These are phyloP conservation scores for Magnolia officinalis DNA, from an alignment of 164 flowering plant genomes.

Conservation along the genomic window DNA sequence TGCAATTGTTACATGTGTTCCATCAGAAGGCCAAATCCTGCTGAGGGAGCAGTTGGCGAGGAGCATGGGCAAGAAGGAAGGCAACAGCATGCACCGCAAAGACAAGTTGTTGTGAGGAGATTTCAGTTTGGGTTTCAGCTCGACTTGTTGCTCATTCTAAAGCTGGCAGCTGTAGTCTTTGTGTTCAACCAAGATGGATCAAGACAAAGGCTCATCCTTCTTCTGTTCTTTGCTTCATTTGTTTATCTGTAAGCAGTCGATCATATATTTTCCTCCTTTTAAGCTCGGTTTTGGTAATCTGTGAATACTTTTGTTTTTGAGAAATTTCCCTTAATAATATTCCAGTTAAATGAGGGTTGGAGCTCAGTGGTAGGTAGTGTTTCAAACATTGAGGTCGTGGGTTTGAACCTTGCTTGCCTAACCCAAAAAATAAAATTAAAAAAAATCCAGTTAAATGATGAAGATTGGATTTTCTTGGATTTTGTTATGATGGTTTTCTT, in stretches of 20 bases:
- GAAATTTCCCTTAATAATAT: too few relatives aligned
- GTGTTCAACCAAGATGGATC: slow-evolving; percentile 98
- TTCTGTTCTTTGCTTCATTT: slow-evolving; percentile 66
- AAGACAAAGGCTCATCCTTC: slow-evolving; percentile 75
- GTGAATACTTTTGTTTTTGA: too few relatives aligned
- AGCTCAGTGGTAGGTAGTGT: too few relatives aligned
- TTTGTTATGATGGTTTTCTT: too few relatives aligned
- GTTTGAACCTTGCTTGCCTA: too few relatives aligned
- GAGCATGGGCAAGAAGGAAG: slow-evolving; percentile 60
- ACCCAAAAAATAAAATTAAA: too few relatives aligned
- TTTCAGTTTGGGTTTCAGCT: slow-evolving; percentile 89
- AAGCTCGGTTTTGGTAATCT: neutral
- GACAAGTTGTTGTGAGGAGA: slow-evolving; percentile 80
- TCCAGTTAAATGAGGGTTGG: neutral
- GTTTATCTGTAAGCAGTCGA: slow-evolving; percentile 68
- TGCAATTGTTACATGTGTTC: neutral
- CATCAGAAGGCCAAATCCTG: slow-evolving; percentile 41
- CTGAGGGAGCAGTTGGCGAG: slow-evolving; percentile 41
- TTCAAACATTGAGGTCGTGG: too few relatives aligned
- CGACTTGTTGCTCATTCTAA: slow-evolving; percentile 74
- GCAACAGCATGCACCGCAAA: slow-evolving; percentile 58
- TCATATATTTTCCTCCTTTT: neutral
- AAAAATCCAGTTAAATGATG: too few relatives aligned
- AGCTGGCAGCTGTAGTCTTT: slow-evolving; percentile 90
- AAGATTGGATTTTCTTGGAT: too few relatives aligned